Percentiles rank a stretch among this genome's conserved stretches.
phyloP scores from a whole-genome alignment of 352 stramenopile species.

The Peronospora destructor region DNA sequence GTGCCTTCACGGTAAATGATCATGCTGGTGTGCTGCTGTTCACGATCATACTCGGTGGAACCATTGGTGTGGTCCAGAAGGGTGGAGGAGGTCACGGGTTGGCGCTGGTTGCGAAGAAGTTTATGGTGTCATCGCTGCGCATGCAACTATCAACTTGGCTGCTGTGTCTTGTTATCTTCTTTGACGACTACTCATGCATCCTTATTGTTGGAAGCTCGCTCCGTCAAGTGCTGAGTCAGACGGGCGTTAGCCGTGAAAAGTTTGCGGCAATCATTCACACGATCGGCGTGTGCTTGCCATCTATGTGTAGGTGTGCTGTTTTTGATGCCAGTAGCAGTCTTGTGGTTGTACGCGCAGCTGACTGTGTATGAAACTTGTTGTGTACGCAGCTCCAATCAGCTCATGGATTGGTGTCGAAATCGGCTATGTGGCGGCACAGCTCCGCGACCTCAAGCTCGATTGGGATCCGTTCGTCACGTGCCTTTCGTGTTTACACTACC shows the following conservation, averaged over 20 bases:
- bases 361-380: conserved; percentile 3
- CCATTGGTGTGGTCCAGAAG: conserved; percentile 86
- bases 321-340: not conserved
- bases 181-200: conserved; percentile 90
- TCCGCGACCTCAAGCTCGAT: conserved; percentile 67
- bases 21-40: conserved; percentile 86
- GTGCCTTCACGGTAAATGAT: conserved; percentile 73
- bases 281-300: conserved; percentile 80
- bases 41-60: conserved; percentile 82
- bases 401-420: conserved; percentile 89
- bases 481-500: conserved; percentile 77
- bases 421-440: conserved; percentile 74
- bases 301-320: conserved; percentile 54
- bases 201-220: conserved; percentile 87
- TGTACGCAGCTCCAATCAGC: conserved; percentile 61
- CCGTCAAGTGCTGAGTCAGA: conserved; percentile 73
- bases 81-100: conserved; percentile 81
- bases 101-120: conserved; percentile 68
- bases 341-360: conserved; percentile 2
- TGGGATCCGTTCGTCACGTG: conserved; percentile 87
- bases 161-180: conserved; percentile 86
- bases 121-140: conserved; percentile 74
- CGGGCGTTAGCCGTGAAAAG: conserved; percentile 81
- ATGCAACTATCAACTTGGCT: conserved; percentile 83
- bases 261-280: conserved; percentile 88